Percentiles rank a stretch among this genome's conserved stretches.
phyloP scores from a whole-genome alignment of 2,329 filamentous ascomycete species.

The Talaromyces sp. region DNA sequence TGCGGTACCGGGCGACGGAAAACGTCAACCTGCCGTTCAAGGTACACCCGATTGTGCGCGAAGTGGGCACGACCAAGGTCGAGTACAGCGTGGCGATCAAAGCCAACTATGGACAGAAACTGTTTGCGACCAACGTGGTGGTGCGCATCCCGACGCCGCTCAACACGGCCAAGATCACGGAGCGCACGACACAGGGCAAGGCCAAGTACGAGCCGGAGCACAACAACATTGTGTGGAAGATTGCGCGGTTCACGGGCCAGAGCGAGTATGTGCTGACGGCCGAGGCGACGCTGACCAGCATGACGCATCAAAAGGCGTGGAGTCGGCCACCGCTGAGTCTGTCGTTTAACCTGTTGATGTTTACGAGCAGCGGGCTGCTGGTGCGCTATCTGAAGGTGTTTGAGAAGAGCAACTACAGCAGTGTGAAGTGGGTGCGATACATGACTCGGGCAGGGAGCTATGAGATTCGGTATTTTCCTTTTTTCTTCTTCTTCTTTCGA shows the following conservation, averaged over 20 bases:
- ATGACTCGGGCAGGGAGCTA: constrained; percentile 98
- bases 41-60: constrained; percentile 96
- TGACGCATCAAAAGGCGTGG: constrained; percentile 98
- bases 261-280: constrained; percentile 93
- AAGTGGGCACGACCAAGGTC: constrained; percentile 93
- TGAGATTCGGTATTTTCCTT: constrained; percentile 67
- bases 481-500: neutral
- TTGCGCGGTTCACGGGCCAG: constrained; percentile 95
- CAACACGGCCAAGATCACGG: constrained; percentile 90
- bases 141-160: constrained; percentile 92
- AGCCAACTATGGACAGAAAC: constrained; percentile 91
- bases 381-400: constrained; percentile 97
- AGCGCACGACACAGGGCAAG: constrained; percentile 90
- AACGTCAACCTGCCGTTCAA: constrained; percentile 99
- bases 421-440: constrained; percentile 98
- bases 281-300: constrained; percentile 86
- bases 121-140: constrained; percentile 95
- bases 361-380: constrained; percentile 86
- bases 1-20: constrained; percentile 96
- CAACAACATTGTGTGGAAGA: constrained; percentile 99
- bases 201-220: constrained; percentile 98
- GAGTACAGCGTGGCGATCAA: constrained; percentile 98
- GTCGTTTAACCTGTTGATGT: constrained; percentile 94
- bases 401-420: constrained; percentile 98
- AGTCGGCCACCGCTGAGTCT: constrained; percentile 85